Evolutionary conservation across 2,329 filamentous ascomycete genomes (phyloP).

Genomic region (Epichloe glyceriae): DNA sequence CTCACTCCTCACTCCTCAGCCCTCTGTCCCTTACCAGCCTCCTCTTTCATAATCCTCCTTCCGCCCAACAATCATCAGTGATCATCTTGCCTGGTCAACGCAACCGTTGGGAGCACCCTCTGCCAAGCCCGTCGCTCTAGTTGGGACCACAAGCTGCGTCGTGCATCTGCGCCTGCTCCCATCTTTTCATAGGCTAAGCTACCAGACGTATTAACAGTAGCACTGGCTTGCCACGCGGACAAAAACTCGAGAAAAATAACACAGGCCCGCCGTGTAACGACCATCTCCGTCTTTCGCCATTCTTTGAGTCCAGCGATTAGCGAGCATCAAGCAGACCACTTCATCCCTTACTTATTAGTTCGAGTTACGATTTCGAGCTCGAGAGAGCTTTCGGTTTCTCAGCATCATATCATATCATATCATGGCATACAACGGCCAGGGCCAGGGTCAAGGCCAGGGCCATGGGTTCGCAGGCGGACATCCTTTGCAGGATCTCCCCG

Average conservation of each 20-base stretch:
- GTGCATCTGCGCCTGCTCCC: background rate
- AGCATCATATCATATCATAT: too few species aligned
- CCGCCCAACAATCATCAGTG: background rate
- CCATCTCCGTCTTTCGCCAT: background rate
- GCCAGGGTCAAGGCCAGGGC: constrained; percentile 34
- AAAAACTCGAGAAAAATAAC: background rate
- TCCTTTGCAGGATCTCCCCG: constrained; percentile 53
- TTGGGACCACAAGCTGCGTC: background rate
- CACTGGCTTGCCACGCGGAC: constrained; percentile 1
- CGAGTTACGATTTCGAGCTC: constrained; percentile 8
- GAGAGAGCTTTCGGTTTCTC: constrained; percentile 9
- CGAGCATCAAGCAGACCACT: background rate
- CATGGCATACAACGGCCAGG: constrained; percentile 51
- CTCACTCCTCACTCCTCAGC: background rate
- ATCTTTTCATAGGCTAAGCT: background rate
- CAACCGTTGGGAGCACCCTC: constrained; percentile 5
- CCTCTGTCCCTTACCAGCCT: background rate
- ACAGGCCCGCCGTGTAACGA: background rate
- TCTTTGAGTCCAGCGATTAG: background rate
- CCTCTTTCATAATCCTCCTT: background rate
- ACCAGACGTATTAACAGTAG: background rate
- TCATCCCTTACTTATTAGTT: background rate
- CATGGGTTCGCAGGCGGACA: constrained; percentile 48
- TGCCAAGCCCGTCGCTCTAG: background rate
- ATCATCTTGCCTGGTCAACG: background rate